phyloP scores from a whole-genome alignment of 768 basidiomycete genomes.

The Cyclocybe cylindracea region DNA sequence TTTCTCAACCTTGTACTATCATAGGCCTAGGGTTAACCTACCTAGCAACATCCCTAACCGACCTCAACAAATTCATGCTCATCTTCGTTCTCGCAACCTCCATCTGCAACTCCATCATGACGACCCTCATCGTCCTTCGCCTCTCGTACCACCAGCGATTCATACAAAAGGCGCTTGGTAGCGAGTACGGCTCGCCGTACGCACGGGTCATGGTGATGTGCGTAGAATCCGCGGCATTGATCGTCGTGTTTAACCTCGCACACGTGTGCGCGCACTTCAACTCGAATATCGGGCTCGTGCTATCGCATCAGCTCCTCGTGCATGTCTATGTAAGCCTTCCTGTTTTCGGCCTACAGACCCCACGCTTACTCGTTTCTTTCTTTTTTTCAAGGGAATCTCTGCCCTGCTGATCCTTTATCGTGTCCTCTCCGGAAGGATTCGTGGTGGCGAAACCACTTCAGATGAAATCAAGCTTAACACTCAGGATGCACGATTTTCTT shows the following conservation, averaged over 20 bases:
- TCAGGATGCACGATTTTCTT: too few species aligned
- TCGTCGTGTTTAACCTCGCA: conserved; percentile 1
- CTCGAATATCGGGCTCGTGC: neutral
- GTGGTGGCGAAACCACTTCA: too few species aligned
- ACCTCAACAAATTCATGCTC: too few species aligned
- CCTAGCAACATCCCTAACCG: neutral
- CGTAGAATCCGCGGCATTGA: neutral
- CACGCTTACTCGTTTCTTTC: neutral
- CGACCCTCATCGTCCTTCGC: neutral
- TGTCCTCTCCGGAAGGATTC: neutral
- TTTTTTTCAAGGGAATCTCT: neutral
- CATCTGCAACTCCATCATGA: neutral
- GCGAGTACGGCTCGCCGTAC: neutral
- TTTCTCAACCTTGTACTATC: too few species aligned
- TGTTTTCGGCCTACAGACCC: neutral
- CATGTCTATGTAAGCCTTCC: neutral
- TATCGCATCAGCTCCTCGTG: neutral
- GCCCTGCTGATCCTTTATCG: neutral
- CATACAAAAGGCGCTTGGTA: neutral
- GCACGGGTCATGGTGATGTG: neutral
- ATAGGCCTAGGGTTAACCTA: too few species aligned
- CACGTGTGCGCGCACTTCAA: neutral
- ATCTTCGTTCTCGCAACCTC: too few species aligned
- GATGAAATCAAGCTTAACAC: too few species aligned
- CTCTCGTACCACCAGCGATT: neutral